A percentile compares a stretch with the other conserved stretches of the same genome.
phyloP scores from a whole-genome alignment of 192 early-diverging fungal species.

The Phycomyces blakesleeanus region DNA sequence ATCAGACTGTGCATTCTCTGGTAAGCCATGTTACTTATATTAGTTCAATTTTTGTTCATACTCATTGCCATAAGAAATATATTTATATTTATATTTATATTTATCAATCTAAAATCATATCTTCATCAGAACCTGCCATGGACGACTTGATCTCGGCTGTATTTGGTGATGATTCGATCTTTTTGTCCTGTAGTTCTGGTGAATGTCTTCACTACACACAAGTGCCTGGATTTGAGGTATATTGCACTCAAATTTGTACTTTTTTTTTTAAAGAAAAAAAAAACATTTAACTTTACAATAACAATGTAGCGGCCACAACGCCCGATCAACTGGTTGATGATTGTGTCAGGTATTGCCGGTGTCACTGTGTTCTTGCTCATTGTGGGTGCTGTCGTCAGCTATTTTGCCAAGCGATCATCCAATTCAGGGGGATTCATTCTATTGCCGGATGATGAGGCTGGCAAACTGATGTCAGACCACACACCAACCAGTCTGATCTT shows the following conservation, averaged over 20 bases:
- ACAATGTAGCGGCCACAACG: conserved; percentile 28
- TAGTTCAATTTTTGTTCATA: not conserved
- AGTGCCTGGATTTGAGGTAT: conserved; percentile 69
- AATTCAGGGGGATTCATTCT: conserved; percentile 31
- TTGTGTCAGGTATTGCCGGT: conserved; percentile 35
- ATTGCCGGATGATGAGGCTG: conserved; percentile 54
- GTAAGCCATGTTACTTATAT: conserved; percentile 18
- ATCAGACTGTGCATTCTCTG: conserved; percentile 57
- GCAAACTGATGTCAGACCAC: conserved; percentile 72
- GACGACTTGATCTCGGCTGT: conserved; percentile 74
- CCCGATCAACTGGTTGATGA: conserved; percentile 40
- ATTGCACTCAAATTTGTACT: not conserved
- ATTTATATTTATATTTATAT: no score
- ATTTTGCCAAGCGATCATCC: conserved; percentile 20
- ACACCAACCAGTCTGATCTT: conserved; percentile 65
- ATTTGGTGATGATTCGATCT: conserved; percentile 83
- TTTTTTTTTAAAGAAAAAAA: no score
- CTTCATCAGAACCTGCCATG: conserved; percentile 68
- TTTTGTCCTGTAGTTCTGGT: conserved; percentile 72
- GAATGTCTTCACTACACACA: conserved; percentile 87
- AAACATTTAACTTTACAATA: no score
- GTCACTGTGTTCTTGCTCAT: conserved; percentile 36
- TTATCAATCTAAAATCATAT: not conserved
- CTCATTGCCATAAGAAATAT: no score
- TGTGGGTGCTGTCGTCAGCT: conserved; percentile 15